These are phyloP conservation scores for Coniosporium tulheliwenetii DNA, from an alignment of 2,329 filamentous ascomycete genomes.

Conservation along the genomic window DNA sequence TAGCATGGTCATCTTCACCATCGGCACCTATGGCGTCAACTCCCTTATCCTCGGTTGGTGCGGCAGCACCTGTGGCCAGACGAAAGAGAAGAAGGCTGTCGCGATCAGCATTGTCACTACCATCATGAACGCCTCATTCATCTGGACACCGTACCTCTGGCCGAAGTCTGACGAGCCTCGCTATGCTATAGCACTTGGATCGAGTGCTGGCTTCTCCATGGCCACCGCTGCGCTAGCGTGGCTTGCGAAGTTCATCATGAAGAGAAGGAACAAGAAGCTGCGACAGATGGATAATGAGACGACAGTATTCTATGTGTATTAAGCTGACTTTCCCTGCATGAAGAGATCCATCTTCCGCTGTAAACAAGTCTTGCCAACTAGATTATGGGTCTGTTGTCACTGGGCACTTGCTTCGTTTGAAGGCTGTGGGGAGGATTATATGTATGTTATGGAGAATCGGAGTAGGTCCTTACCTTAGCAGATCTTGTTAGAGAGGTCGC, in stretches of 20 bases:
- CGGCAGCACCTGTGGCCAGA: slow-evolving; percentile 27
- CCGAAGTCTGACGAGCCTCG: slow-evolving; percentile 28
- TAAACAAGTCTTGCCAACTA: too few relatives aligned
- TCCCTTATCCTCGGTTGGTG: slow-evolving; percentile 33
- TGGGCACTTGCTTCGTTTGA: too few relatives aligned
- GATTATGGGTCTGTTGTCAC: too few relatives aligned
- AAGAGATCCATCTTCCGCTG: not conserved
- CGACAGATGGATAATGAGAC: slow-evolving; percentile 13
- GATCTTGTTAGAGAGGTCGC: too few relatives aligned
- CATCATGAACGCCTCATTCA: slow-evolving; percentile 30
- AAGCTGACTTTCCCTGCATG: slow-evolving; percentile 1
- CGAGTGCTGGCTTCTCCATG: slow-evolving; percentile 26
- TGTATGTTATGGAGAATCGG: too few relatives aligned
- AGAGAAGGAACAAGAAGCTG: slow-evolving; percentile 25
- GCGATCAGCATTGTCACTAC: slow-evolving; percentile 34
- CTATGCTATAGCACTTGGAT: slow-evolving; percentile 29
- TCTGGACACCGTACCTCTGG: slow-evolving; percentile 37
- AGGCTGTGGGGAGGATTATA: too few relatives aligned
- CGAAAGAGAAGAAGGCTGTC: slow-evolving; percentile 33
- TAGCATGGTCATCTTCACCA: slow-evolving; percentile 7
- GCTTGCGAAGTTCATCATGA: slow-evolving; percentile 24
- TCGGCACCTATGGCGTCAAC: slow-evolving; percentile 29
- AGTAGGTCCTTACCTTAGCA: too few relatives aligned
- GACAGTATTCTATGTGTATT: slow-evolving; percentile 13
- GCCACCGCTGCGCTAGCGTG: slow-evolving; percentile 28